These are phyloP conservation scores for Erythrobasidium hasegawianum DNA, from an alignment of 1,284 basidiomycete genomes.

Conservation along the genomic window DNA sequence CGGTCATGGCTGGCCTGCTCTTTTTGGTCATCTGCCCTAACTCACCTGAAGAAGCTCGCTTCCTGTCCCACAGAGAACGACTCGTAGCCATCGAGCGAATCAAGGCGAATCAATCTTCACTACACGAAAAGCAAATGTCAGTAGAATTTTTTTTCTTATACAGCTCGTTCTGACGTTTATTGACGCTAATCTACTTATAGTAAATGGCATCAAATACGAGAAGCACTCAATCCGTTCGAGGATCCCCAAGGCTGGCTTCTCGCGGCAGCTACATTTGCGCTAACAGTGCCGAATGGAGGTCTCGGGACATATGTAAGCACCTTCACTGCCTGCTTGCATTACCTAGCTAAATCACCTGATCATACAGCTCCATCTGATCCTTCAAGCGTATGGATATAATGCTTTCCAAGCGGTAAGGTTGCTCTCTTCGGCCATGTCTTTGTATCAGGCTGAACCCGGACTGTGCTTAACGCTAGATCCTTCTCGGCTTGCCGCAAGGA, in stretches of 20 bases:
- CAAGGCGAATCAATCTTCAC: constrained; percentile 19
- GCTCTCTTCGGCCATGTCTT: background rate
- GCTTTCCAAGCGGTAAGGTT: constrained; percentile 16
- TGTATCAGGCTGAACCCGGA: background rate
- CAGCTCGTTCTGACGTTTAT: background rate
- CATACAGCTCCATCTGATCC: constrained; percentile 19
- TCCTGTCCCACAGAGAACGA: constrained; percentile 38
- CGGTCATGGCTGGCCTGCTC: constrained; percentile 43
- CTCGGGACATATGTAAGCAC: constrained; percentile 17
- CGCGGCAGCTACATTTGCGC: constrained; percentile 14
- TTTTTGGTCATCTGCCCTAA: constrained; percentile 46
- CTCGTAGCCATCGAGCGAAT: constrained; percentile 24
- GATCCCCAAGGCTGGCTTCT: constrained; percentile 34
- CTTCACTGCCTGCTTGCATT: too few relatives aligned
- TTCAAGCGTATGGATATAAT: constrained; percentile 30
- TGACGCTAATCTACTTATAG: background rate
- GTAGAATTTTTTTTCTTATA: background rate
- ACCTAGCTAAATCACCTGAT: background rate
- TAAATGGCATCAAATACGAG: constrained; percentile 28
- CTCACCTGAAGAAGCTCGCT: constrained; percentile 42
- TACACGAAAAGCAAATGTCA: constrained; percentile 15
- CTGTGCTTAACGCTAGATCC: background rate
- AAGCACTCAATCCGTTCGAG: constrained; percentile 26
- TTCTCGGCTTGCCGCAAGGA: constrained; percentile 31
- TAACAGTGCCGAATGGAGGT: constrained; percentile 29